Evolutionary conservation across 164 flowering plant species (phyloP), one percentile per base, ranked within the genome.

Genomic region (Vitis labrusca): DNA sequence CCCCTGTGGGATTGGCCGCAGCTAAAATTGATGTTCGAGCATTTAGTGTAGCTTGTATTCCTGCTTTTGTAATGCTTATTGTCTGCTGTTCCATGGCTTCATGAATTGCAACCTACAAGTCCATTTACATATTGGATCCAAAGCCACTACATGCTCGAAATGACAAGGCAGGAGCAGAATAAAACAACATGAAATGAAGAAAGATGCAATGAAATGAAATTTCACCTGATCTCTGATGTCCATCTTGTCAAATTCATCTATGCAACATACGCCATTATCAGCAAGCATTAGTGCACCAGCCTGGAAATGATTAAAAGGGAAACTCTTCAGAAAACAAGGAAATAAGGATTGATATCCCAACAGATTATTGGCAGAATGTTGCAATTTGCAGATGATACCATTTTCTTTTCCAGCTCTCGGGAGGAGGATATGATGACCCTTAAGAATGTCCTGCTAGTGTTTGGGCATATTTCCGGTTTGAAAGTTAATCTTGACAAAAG

Each of bases 81-180:
- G 99, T 95, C 80, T 95, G 99, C 67, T 93, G 99, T 67, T 93
- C 99, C 99, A 95, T 95, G 71, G 97, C 99, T 83, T 95, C 98
- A 76, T 93, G 99, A 83, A 95, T 93, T 56, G 98, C 99, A 77
- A 95, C 98, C 97, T 95, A 70, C 37, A 79, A 61, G 29, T 37
- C 30, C 57, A 71, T 62, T 37, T 19, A 53, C 10, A 59, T 10
- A 59, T 70, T 73, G 82, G 68, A 67, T 63, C 10, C 50, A 50
- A 68, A 53, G 23, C 50, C 50, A 64, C 50, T 55, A 65, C 47
- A 60, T 30, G 19, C 27, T 9, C 64, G 17, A 50, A 12, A 64
- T 61, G 49, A 29, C 56, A 59, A 29, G 10, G 59, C 51, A 53
- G 58, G 49, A 47, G 63, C 8, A 60, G 2, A 37, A n/a, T 7